Evolutionary conservation across 306 rosid species (phyloP), one percentile per base, ranked within the genome.

Genomic region (Quercus mongolica): DNA sequence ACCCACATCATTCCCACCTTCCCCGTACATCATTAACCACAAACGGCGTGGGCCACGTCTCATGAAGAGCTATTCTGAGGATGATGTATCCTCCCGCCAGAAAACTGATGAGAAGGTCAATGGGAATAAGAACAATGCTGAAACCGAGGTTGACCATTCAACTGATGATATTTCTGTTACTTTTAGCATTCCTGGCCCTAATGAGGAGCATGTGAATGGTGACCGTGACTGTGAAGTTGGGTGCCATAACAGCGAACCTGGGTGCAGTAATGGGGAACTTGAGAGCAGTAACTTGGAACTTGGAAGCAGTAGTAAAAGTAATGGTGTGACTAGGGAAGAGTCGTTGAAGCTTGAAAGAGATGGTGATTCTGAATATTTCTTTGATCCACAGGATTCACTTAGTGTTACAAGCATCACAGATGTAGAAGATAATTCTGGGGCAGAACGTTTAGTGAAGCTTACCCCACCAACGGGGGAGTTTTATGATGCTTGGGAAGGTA

Each of bases 401-500:
- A 91, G 98, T 78, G 69, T 79, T 33, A 19, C 90, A 9, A 91
- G 99, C 75, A 86, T 65, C 83, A 91, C 92, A 14, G 99, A 96
- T 71, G 96, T 77, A 59, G 99, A 96, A 67, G 99, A 90, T 26
- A 89, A 83, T 86, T 74, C 84, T 59, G 88, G 79, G 74, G 64
- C 78, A 54, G 98, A 86, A 65, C 81, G 79, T 49, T 88, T 92
- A 56, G 12, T 58, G 67, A 88, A 75, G 74, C 28, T 74, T 72
- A 56, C 84, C 78, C 74, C 88, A 59, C 81, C 92, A 49, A 57
- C 71, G 28, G 93, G 86, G 61, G 97, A 93, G 69, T 96, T 89
- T 85, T 91, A 77, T 88, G 98, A 96, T 76, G 99, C 99, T 77
- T 86, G 92, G 86, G 99, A 93, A 84, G 99, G 99, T 96, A 93